Base-by-base conservation (phyloP, 2,329 filamentous ascomycete species). In the Claviceps lovelessii region DNA sequence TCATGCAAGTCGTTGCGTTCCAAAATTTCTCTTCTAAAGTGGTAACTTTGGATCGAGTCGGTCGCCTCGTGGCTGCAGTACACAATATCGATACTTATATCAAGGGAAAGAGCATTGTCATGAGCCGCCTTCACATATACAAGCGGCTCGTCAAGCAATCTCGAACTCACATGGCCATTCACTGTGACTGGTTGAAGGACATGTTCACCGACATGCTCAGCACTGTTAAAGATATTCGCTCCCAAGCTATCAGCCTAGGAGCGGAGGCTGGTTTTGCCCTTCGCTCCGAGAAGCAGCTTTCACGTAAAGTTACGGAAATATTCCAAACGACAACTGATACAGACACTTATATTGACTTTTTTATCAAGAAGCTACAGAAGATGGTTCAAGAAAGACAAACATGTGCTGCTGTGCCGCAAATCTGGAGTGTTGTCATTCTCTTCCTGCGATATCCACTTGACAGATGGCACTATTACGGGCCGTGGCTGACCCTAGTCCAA, bases 361-460 rank as follows among this genome's bases (percentile, higher is more conserved):
- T 91, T 60, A 79, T 80, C 45, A 74, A 79, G 23, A 79, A 81
- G 37, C 73, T 97, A 53, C 78, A 78, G 55, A 73, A 76, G 11
- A 88, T 93, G 83, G 75, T 85, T 31, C 78, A 82, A 58, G 75
- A 78, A 51, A 82, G 76, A 58, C 78, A 70, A 49, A 57, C 59
- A 11, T 57, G 65, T 29, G 68, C 76, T 0, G 75, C 81, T 44
- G 90, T 95, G 0, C 90, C 93, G 6, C 86, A 90, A 60, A 88
- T 97, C 28, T 97, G 91, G 91, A 86, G 86, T 56, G 80, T 89
- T 41, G 74, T 95, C 2, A 81, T 91, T 7, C 76, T 95, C 2
- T 81, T 95, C 54, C 73, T 96, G 50, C 82, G 86, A 70, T 81
- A 70, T 68, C 82, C 67, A 59, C 75, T 73, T 63, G 81, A 73